Conservation (phyloP, 768 basidiomycete species). For the Trametes gibbosa region DNA sequence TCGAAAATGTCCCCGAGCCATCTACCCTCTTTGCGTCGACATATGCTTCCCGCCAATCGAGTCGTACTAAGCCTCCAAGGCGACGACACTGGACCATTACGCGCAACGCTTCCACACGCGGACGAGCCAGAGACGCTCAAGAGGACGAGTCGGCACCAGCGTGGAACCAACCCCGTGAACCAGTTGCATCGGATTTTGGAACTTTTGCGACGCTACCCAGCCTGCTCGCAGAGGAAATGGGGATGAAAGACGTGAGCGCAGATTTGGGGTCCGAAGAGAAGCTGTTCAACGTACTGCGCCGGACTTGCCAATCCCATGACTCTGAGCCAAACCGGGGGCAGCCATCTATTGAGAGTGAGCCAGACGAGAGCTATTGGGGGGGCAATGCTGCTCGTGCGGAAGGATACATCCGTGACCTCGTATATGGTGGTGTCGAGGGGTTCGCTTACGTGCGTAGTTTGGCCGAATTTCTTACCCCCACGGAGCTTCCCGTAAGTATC, state of each 20-base stretch:
- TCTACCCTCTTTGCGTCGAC: conserved; percentile 13
- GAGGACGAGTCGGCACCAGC: conserved; percentile 40
- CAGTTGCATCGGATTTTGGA: conserved; percentile 59
- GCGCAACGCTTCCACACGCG: conserved; percentile 48
- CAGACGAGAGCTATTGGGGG: conserved; percentile 45
- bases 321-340: not conserved
- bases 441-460: conserved; percentile 74
- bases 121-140: conserved; percentile 51
- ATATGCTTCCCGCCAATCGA: conserved; percentile 2
- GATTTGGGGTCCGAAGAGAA: conserved; percentile 31
- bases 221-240: conserved; percentile 27
- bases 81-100: conserved; percentile 62
- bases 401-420: conserved; percentile 67
- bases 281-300: conserved; percentile 23
- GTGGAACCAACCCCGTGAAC: conserved; percentile 52
- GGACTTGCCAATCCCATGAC: conserved; percentile 18
- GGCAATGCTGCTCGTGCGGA: conserved; percentile 53
- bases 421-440: conserved; percentile 78
- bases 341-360: conserved; percentile 18
- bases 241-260: conserved; percentile 13
- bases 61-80: conserved; percentile 24
- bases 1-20: conserved; percentile 15
- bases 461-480: conserved; percentile 60
- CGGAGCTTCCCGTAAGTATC: conserved; percentile 21
- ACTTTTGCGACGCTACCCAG: conserved; percentile 54